Evolutionary conservation across 176 grass and related monocot genomes (phyloP).

Genomic region (Luzula sylvatica): DNA sequence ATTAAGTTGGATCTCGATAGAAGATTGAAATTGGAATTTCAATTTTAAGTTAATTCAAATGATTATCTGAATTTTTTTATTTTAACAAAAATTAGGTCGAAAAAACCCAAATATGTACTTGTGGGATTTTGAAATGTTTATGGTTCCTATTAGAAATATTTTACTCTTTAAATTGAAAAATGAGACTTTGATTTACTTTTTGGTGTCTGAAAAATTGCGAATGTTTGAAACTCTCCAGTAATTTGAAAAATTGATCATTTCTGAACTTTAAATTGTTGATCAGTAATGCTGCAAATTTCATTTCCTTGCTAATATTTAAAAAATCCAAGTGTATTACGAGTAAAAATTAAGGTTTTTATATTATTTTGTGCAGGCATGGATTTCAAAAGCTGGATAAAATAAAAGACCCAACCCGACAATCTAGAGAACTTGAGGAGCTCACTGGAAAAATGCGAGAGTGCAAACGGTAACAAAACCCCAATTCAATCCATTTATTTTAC

Average conservation of each 20-base stretch:
- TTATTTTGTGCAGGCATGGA: conserved; percentile 64
- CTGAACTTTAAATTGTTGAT: too few species aligned
- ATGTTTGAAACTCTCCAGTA: too few species aligned
- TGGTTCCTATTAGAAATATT: too few species aligned
- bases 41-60: not conserved
- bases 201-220: too few species aligned
- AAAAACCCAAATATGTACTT: too few species aligned
- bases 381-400: conserved; percentile 99
- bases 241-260: too few species aligned
- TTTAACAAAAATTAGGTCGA: too few species aligned
- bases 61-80: not conserved
- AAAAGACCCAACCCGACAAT: conserved; percentile 87
- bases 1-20: not conserved
- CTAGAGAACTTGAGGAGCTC: conserved; percentile 87
- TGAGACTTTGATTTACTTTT: too few species aligned
- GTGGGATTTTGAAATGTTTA: too few species aligned
- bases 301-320: not conserved
- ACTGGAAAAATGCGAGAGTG: conserved; percentile 95
- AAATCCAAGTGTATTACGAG: too few species aligned
- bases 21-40: too few species aligned
- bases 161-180: too few species aligned
- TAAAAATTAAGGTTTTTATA: not conserved
- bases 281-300: not conserved
- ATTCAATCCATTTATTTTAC: conserved; percentile 8
- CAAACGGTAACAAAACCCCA: conserved; percentile 49